Base-by-base conservation (phyloP, 202 grass and related monocot genomes). In the Saccharum hybrid region DNA sequence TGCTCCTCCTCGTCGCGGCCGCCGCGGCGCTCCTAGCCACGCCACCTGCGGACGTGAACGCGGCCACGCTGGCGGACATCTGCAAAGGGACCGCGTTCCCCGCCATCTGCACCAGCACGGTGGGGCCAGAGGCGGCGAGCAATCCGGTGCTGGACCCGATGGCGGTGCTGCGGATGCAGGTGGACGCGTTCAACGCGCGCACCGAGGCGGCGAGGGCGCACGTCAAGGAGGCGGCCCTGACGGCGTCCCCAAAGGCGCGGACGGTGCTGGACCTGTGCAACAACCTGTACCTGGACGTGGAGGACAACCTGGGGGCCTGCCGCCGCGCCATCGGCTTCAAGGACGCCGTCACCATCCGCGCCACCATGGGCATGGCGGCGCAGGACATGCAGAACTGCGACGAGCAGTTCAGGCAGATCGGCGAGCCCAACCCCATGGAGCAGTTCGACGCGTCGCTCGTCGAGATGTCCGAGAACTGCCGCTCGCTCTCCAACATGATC, bases 371-470 rank as follows among this genome's bases (percentile, higher is more conserved):
- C 72, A 81, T 88, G 85, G 82, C 63, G 78, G 66, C 41, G 61
- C 89, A 88, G 78, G 86, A 91, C 77, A 71, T 88, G 72, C 40
- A 81, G 78, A 60, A 64, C 10, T 91, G 86, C 68, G 78, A 91
- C 74, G 78, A 88, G 73, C 40, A 85, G 68, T 88, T 91, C 74
- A 88, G 30, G 77, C 61, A 83, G 74, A 48, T 63, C 41, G 61
- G 33, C 9, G 73, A 78, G 66, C n/a, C n/a, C 1, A 91, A 82
- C 82, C 86, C 89, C 18, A 12, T 91, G 23, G 1, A 80, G 16
- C 16, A 14, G 7, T 79, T 79, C 51, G 72, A 91, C 77, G 19
- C 46, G 60, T 56, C 73, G 23, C 82, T 91, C 40, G 15, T 26
- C 33, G 37, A 82, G 3, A 82, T 91, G 52, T 46, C 60, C 19